Evolutionary conservation across 2,329 filamentous ascomycete species (phyloP), one percentile per base, ranked within the genome.

Genomic region (Spiromastix sp.): DNA sequence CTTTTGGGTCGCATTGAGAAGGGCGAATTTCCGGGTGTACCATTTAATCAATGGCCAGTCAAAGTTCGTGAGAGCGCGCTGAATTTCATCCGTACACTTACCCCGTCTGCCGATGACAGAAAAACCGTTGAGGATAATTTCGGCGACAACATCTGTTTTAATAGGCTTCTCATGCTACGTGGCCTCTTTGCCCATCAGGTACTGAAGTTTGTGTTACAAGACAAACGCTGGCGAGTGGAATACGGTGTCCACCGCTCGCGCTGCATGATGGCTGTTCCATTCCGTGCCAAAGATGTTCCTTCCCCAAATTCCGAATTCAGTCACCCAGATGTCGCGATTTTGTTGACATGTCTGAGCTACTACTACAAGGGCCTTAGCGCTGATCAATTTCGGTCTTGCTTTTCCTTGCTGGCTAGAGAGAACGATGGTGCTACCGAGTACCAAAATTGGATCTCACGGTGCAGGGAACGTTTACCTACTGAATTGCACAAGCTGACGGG

Each of bases 171-270:
- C 25, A 28, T 44, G 7, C 32, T 47, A 3, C 39, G 42, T 13
- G 46, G 77, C 0, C 56, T 80, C 0, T 50, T 80, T 10, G 67
- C 69, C 0, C 52, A 59, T 1, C 67, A 70, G 0, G 55, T 79
- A 0, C 44, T 81, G 0, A 44, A 44, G 0, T 77, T 75, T 39
- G 57, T 56, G 0, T 54, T 79, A 1, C 49, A 55, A 0, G 52
- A 66, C 7, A 80, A 79, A 44, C 55, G 75, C 2, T 81, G 71
- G 70, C 53, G 69, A 3, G 75, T 81, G 0, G 67, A 79, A 39
- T 81, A 74, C 39, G 76, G 77, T 0, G 54, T 71, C 0, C 66
- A 72, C 41, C 41, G 45, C 0, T 44, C 42, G 1, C 51, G 70
- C 2, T 44, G 42, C 0, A 54, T 49, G 22, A 57, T 77, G 0